These are phyloP conservation scores for Hevea brasiliensis DNA, from an alignment of 345 rosid species.

Conservation along the genomic window DNA sequence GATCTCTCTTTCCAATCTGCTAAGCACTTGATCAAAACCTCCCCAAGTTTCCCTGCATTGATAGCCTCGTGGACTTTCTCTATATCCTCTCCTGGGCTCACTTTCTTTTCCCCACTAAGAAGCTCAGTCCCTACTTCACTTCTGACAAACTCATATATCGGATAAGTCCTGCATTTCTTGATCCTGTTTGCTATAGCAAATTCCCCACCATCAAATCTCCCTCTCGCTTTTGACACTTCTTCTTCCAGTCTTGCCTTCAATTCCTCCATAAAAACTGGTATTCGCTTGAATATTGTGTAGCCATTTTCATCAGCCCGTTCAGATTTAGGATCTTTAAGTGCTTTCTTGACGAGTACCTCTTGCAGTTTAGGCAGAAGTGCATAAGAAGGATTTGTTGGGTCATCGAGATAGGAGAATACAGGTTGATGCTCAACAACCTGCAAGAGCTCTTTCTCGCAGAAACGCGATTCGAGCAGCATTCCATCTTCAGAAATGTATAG, in stretches of 20 bases:
- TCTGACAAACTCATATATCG: conserved; percentile 46
- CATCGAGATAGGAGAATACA: conserved; percentile 48
- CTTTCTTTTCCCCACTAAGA: conserved; percentile 45
- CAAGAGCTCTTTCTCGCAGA: conserved; percentile 46
- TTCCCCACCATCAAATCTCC: conserved; percentile 33
- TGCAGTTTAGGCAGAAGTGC: conserved; percentile 38
- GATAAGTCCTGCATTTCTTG: conserved; percentile 45
- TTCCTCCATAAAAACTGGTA: conserved; percentile 42
- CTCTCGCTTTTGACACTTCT: conserved; percentile 39
- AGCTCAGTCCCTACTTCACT: conserved; percentile 40
- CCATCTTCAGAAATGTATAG: conserved; percentile 47
- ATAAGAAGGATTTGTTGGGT: conserved; percentile 45
- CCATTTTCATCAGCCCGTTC: conserved; percentile 21
- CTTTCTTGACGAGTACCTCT: conserved; percentile 38
- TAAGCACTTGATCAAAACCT: conserved; percentile 37
- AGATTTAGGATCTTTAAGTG: conserved; percentile 26
- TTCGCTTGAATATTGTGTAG: conserved; percentile 37
- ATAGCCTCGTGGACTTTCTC: conserved; percentile 49
- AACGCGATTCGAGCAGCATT: conserved; percentile 42
- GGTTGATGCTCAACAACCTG: conserved; percentile 44
- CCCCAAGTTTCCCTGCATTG: conserved; percentile 40
- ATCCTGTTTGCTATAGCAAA: conserved; percentile 30
- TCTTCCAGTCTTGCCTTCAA: conserved; percentile 39
- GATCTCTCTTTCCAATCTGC: conserved; percentile 3
- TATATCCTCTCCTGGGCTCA: conserved; percentile 55